Conservation (phyloP, 768 basidiomycete species). For the Auricularia sp. region DNA sequence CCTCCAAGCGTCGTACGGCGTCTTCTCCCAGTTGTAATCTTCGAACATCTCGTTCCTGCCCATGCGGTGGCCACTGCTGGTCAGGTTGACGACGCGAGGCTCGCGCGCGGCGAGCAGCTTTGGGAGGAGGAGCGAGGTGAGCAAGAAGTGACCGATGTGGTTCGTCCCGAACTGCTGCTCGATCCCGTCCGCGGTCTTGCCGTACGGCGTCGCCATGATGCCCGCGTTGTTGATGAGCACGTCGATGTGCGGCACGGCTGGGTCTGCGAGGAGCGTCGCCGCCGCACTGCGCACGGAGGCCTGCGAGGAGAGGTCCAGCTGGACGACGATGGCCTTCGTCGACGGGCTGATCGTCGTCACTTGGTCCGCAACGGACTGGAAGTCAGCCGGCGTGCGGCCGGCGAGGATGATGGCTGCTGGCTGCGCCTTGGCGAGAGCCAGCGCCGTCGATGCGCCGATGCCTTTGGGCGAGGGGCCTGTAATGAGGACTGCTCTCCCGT, state of each 20-base stretch:
- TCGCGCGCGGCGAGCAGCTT: neutral
- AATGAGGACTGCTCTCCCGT: neutral
- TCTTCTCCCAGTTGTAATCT: neutral
- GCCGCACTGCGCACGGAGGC: constrained; percentile 5
- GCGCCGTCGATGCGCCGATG: neutral
- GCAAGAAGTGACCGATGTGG: constrained; percentile 5
- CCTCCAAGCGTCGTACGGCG: neutral
- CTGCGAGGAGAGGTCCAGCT: neutral
- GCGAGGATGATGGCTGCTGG: neutral
- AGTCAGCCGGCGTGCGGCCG: neutral
- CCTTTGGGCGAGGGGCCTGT: neutral
- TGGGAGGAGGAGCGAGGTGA: constrained; percentile 5
- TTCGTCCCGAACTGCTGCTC: constrained; percentile 11
- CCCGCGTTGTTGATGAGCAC: constrained; percentile 7
- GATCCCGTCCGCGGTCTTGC: neutral
- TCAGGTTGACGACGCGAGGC: constrained; percentile 1
- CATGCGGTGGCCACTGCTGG: neutral
- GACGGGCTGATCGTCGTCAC: neutral
- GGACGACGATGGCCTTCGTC: neutral
- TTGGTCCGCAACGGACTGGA: neutral
- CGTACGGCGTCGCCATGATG: neutral
- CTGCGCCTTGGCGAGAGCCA: neutral
- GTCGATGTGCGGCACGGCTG: constrained; percentile 4
- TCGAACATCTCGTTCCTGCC: neutral
- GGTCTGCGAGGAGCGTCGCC: neutral